Percentiles rank a stretch among this genome's conserved stretches.
These are phyloP conservation scores for Jatropha multifida DNA, from an alignment of 441 rosid genomes.

Conservation along the genomic window DNA sequence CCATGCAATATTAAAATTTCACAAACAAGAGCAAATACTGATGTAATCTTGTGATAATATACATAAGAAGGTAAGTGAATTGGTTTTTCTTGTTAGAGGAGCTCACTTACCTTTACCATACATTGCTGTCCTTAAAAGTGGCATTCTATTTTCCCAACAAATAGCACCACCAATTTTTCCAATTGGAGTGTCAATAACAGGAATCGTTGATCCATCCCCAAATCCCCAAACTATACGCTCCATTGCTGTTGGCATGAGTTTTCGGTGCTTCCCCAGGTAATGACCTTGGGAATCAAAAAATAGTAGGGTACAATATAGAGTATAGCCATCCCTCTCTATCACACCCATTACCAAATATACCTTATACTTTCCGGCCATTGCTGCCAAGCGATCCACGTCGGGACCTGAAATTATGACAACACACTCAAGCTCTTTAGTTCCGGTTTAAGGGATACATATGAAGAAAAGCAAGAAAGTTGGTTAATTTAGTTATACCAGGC, in stretches of 20 bases:
- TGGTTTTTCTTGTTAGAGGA: neutral
- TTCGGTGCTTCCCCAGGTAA: constrained; percentile 87
- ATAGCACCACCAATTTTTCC: constrained; percentile 91
- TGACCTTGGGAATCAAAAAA: constrained; percentile 81
- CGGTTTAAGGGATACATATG: too few relatives aligned
- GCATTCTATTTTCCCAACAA: constrained; percentile 98
- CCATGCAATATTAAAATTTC: neutral
- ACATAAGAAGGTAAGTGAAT: neutral
- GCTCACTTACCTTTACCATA: constrained; percentile 71
- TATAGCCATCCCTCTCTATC: constrained; percentile 65
- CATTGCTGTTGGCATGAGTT: constrained; percentile 85
- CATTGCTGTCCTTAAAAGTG: constrained; percentile 90
- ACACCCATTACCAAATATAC: constrained; percentile 84
- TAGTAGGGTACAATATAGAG: constrained; percentile 61
- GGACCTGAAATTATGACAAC: constrained; percentile 47
- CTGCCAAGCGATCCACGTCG: constrained; percentile 76
- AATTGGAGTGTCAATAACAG: constrained; percentile 72
- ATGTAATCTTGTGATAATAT: neutral
- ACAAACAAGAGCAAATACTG: neutral
- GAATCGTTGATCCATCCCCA: constrained; percentile 91
- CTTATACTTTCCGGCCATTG: constrained; percentile 83
- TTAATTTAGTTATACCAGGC: constrained; percentile 47
- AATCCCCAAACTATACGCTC: constrained; percentile 96
- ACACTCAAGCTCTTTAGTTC: too few relatives aligned
- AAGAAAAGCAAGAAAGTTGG: too few relatives aligned